A percentile compares a stretch with the other conserved stretches of the same genome.
Conservation (phyloP, 2,329 filamentous ascomycete genomes). For the Westerdykella aurantiaca region DNA sequence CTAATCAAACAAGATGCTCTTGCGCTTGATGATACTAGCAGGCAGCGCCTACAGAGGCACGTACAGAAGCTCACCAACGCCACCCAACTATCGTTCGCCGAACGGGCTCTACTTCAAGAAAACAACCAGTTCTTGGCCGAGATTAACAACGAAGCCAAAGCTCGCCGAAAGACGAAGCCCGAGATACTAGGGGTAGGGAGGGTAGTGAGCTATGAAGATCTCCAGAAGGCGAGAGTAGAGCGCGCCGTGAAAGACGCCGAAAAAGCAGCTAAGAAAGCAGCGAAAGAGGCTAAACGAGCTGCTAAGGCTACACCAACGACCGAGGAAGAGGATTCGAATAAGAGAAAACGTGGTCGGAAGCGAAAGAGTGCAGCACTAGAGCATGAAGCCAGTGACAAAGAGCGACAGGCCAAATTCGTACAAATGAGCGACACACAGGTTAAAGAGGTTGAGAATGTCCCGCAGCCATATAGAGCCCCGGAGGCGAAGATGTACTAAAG, state of each 20-base stretch:
- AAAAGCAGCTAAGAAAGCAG: not conserved
- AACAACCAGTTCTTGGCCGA: conserved; percentile 21
- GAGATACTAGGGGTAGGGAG: conserved; percentile 13
- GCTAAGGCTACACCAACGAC: too few relatives aligned
- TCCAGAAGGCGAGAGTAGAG: conserved; percentile 13
- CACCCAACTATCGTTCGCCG: conserved; percentile 18
- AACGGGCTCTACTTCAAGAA: conserved; percentile 21
- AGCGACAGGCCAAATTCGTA: too few relatives aligned
- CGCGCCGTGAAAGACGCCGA: conserved; percentile 9
- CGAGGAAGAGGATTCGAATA: not conserved
- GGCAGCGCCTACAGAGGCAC: conserved; percentile 9
- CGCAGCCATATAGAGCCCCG: too few relatives aligned
- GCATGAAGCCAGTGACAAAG: not conserved
- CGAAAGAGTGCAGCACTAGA: conserved; percentile 4
- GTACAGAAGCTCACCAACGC: conserved; percentile 17
- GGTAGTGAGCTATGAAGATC: conserved; percentile 19
- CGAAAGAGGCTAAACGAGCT: not conserved
- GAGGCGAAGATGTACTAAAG: too few relatives aligned
- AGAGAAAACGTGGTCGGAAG: conserved; percentile 7
- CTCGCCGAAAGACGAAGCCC: conserved; percentile 12
- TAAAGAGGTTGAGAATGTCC: too few relatives aligned
- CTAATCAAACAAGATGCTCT: conserved; percentile 10
- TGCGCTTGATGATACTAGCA: conserved; percentile 8
- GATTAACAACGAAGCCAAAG: conserved; percentile 25
- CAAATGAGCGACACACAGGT: too few relatives aligned